A percentile compares a stretch with the other conserved stretches of the same genome.
These are phyloP conservation scores for Polytrichum formosum DNA, from an alignment of 225 moss, liverwort and hornwort genomes.

Conservation along the genomic window DNA sequence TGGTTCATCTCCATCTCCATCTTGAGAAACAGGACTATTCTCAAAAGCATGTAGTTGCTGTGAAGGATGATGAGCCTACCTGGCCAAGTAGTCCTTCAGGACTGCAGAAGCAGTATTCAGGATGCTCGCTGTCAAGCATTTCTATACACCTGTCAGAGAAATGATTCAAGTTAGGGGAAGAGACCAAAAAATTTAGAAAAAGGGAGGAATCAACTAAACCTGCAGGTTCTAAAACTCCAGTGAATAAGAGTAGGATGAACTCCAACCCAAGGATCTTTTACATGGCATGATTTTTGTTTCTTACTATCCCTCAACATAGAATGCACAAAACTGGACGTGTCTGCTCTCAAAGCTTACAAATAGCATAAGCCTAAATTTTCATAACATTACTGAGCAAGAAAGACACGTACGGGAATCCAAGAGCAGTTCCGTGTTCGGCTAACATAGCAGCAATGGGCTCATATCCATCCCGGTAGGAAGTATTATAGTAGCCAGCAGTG, in stretches of 20 bases:
- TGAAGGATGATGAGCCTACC: conserved; percentile 25
- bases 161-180: neutral
- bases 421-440: conserved; percentile 32
- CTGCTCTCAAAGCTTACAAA: neutral
- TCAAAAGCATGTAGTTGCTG: neutral
- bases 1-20: neutral
- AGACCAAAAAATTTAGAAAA: neutral
- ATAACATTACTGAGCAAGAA: neutral
- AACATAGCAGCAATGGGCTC: conserved; percentile 48
- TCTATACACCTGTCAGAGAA: conserved; percentile 34
- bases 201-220: neutral
- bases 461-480: conserved; percentile 42
- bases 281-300: no score
- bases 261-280: no score
- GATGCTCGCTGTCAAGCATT: conserved; percentile 55
- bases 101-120: conserved; percentile 33
- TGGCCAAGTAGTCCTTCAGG: conserved; percentile 50
- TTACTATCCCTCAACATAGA: neutral
- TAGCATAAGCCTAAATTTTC: neutral
- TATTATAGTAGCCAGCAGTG: conserved; percentile 56
- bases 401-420: conserved; percentile 36
- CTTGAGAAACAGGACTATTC: neutral
- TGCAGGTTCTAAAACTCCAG: neutral
- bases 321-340: neutral
- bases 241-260: neutral